Percentiles rank a stretch among this genome's conserved stretches.
phyloP scores from a whole-genome alignment of 1,284 basidiomycete genomes.

The Austroboletus novae-zelandiae region DNA sequence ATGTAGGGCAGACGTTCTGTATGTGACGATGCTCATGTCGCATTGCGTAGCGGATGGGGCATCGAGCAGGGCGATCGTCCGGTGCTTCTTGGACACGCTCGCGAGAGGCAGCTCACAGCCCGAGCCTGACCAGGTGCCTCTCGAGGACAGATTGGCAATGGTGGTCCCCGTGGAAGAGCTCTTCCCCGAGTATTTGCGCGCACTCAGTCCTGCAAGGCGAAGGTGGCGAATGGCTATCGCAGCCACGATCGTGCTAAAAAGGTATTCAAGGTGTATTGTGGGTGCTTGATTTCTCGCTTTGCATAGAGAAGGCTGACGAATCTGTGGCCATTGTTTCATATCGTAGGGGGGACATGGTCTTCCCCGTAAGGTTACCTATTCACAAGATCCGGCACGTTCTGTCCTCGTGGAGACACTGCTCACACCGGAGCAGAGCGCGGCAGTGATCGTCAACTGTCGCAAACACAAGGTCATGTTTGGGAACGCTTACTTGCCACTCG shows the following conservation, averaged over 20 bases:
- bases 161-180: slow-evolving; percentile 40
- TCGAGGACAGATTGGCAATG: slow-evolving; percentile 42
- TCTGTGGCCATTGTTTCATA: neutral
- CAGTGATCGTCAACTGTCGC: slow-evolving; percentile 40
- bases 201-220: slow-evolving; percentile 34
- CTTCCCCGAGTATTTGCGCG: slow-evolving; percentile 27
- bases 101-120: neutral
- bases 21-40: neutral
- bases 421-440: slow-evolving; percentile 25
- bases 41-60: neutral
- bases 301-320: neutral
- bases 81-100: neutral
- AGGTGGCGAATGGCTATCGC: slow-evolving; percentile 52
- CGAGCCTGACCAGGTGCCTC: slow-evolving; percentile 10
- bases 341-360: slow-evolving; percentile 57
- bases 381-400: slow-evolving; percentile 38
- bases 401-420: slow-evolving; percentile 25
- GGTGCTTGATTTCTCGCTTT: neutral
- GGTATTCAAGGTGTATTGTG: slow-evolving; percentile 20
- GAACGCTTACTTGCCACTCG: slow-evolving; percentile 47
- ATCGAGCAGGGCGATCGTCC: neutral
- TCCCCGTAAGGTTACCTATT: slow-evolving; percentile 38
- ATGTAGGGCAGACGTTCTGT: neutral
- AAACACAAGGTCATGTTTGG: slow-evolving; percentile 48
- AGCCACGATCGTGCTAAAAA: slow-evolving; percentile 36